Evolutionary conservation across 306 rosid genomes (phyloP), one percentile per base, ranked within the genome.

Genomic region (Gynostemma pentaphyllum): DNA sequence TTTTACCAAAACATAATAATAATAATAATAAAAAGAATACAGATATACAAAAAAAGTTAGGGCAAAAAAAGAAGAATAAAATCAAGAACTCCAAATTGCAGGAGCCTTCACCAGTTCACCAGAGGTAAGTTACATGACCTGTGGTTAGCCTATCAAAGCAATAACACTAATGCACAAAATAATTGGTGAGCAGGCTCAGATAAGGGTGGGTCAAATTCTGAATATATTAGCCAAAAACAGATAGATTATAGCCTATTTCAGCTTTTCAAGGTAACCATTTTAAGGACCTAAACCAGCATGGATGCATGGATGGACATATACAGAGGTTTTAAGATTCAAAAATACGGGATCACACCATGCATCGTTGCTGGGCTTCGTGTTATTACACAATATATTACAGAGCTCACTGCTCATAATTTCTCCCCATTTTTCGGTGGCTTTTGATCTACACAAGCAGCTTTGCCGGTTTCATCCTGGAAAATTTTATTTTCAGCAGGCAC

Each of bases 401-500:
- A 61, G 66, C 66, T 61, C 28, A 41, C 50, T 61, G 66, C 50
- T 61, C 50, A 61, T 40, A 41, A 19, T 61, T 40, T 61, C 24
- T 61, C 3, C 42, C 37, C 64, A 11, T 62, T 36, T 5, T 68
- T 40, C 50, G 27, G 70, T 27, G 4, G 36, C 68, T 59, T 67
- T 51, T 73, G 57, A 51, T 72, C 80, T 22, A 68, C 66, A 61
- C 37, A n/a, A 14, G 66, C 69, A 47, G 62, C 68, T 16, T 64
- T 46, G 34, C 69, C 55, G 26, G 72, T 77, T 70, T 80, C 87
- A 54, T 82, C 83, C 68, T 36, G 78, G 61, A 68, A 79, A 46
- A 67, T 70, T 69, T 74, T 82, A 10, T 74, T 77, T 73, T 88
- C 87, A 18, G 76, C 69, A 73, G 62, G 73, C 47, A 45, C 72